phyloP scores from a whole-genome alignment of 2,329 filamentous ascomycete genomes.

The Curvularia eragrostidis region DNA sequence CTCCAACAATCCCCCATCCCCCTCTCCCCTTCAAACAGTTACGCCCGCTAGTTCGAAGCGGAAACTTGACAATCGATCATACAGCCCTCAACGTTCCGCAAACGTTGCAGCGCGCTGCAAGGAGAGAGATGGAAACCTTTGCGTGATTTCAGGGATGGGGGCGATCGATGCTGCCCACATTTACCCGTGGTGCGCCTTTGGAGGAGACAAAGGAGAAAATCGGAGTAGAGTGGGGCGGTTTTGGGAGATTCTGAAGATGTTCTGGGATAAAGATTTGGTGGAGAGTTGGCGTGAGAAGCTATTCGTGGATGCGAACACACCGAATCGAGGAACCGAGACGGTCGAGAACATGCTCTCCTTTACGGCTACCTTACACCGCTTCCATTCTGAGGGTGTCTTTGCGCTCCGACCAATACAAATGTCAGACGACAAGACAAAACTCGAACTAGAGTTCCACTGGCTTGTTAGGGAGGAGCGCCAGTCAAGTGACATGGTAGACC shows the following conservation, averaged over 20 bases:
- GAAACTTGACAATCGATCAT: no score
- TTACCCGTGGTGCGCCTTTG: constrained; percentile 28
- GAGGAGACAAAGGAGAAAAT: neutral
- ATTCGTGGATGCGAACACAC: constrained; percentile 5
- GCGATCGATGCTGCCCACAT: constrained; percentile 26
- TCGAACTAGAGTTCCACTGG: constrained; percentile 30
- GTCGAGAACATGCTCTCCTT: constrained; percentile 27
- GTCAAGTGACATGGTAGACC: constrained; percentile 11
- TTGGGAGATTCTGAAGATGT: neutral
- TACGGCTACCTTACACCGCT: constrained; percentile 21
- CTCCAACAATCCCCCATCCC: neutral
- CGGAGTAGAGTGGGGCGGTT: neutral
- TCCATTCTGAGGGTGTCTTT: constrained; percentile 22
- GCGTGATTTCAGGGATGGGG: constrained; percentile 21
- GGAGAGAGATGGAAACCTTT: constrained; percentile 22
- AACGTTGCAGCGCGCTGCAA: no score
- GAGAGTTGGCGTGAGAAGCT: neutral
- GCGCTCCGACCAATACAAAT: constrained; percentile 27
- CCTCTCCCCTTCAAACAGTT: neutral
- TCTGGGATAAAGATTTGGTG: neutral
- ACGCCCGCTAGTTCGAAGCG: neutral
- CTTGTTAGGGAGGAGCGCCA: constrained; percentile 19
- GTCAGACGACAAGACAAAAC: constrained; percentile 26
- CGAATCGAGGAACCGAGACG: constrained; percentile 18
- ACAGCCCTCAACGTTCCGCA: no score